These are phyloP conservation scores for Termitomyces bulborhizus DNA, from an alignment of 768 basidiomycete genomes.

Conservation along the genomic window DNA sequence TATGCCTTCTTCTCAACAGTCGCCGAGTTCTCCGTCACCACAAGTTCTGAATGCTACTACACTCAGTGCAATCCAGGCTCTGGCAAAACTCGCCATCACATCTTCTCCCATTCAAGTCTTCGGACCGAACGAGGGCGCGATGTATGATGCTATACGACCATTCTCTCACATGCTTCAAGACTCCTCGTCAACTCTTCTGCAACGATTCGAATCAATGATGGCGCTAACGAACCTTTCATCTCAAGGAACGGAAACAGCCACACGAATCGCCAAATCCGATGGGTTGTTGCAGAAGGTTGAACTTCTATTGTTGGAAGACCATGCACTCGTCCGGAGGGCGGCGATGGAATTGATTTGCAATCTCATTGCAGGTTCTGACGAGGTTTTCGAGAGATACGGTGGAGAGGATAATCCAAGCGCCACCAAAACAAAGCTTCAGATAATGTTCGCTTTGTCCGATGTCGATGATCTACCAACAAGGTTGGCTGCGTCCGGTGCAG, in stretches of 20 bases:
- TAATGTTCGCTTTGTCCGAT: slow-evolving; percentile 81
- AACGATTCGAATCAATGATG: slow-evolving; percentile 92
- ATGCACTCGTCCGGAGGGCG: slow-evolving; percentile 76
- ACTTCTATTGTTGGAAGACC: slow-evolving; percentile 74
- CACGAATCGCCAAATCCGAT: slow-evolving; percentile 57
- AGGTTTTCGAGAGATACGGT: slow-evolving; percentile 69
- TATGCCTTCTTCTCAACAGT: slow-evolving; percentile 22
- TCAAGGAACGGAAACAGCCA: slow-evolving; percentile 56
- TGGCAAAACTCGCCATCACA: slow-evolving; percentile 92
- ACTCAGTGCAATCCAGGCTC: slow-evolving; percentile 73
- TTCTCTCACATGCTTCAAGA: slow-evolving; percentile 69
- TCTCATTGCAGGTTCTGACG: slow-evolving; percentile 71
- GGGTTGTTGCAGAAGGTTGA: slow-evolving; percentile 64
- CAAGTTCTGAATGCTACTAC: slow-evolving; percentile 34
- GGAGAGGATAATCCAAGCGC: slow-evolving; percentile 27
- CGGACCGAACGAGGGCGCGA: slow-evolving; percentile 72
- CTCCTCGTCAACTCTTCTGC: slow-evolving; percentile 62
- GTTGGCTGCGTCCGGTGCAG: slow-evolving; percentile 84
- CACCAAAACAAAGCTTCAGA: slow-evolving; percentile 63
- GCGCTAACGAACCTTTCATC: slow-evolving; percentile 94
- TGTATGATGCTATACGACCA: slow-evolving; percentile 81
- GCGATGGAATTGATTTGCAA: slow-evolving; percentile 92
- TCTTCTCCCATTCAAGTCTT: slow-evolving; percentile 87
- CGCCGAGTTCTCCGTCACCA: slow-evolving; percentile 19
- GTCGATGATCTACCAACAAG: slow-evolving; percentile 82